phyloP scores from a whole-genome alignment of 2,329 filamentous ascomycete species.

The Microsporum ferrugineum region DNA sequence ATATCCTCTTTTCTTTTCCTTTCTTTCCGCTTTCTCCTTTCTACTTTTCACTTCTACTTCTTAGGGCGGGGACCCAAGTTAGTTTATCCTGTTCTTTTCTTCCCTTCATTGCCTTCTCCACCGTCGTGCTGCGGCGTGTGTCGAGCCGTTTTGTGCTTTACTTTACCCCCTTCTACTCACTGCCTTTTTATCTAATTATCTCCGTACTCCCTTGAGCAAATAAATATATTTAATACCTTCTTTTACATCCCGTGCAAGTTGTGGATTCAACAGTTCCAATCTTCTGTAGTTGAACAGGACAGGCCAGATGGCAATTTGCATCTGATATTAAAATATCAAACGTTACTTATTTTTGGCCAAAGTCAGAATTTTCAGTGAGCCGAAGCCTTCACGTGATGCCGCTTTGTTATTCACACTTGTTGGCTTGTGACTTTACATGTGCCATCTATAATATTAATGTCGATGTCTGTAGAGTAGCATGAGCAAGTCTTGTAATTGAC shows the following conservation, averaged over 20 bases:
- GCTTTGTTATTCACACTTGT: too few species aligned
- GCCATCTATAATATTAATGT: too few species aligned
- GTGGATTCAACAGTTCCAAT: too few species aligned
- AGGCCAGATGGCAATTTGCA: too few species aligned
- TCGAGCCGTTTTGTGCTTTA: not conserved
- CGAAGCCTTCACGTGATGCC: too few species aligned
- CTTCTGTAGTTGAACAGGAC: too few species aligned
- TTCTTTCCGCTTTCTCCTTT: not conserved
- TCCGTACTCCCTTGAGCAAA: not conserved
- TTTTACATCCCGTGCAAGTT: not conserved
- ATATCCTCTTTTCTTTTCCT: not conserved
- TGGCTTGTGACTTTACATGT: too few species aligned
- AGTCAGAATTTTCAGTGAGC: too few species aligned
- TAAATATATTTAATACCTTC: not conserved
- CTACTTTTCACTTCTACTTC: not conserved
- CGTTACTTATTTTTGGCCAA: too few species aligned
- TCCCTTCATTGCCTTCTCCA: not conserved
- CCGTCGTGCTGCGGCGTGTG: not conserved
- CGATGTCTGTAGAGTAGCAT: not conserved
- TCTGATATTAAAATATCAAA: too few species aligned
- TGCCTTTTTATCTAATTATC: not conserved
- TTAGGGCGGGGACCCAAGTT: not conserved
- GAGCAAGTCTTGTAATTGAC: not conserved
- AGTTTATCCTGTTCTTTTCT: not conserved
- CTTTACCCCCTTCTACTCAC: not conserved